A percentile compares a stretch with the other conserved stretches of the same genome.
Evolutionary conservation across 176 grass and related monocot genomes (phyloP).

Genomic region (bread wheat (Triticum aestivum)): DNA sequence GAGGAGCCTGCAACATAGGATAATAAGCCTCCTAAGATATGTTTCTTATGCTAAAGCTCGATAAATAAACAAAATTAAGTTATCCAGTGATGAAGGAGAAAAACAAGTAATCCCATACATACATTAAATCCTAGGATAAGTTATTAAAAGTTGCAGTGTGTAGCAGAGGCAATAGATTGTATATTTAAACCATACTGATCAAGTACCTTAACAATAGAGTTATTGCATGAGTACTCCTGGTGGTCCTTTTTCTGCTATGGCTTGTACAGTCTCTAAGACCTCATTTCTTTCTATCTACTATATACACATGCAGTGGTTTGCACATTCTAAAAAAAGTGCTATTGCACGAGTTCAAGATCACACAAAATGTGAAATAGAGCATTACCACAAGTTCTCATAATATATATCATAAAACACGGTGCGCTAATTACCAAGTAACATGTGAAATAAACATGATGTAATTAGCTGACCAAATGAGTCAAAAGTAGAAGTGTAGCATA

Average conservation of each 20-base stretch:
- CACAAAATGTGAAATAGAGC: neutral
- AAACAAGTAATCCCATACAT: constrained; percentile 14
- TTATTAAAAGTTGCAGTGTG: neutral
- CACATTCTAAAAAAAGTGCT: neutral
- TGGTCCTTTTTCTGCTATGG: neutral
- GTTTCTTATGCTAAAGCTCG: neutral
- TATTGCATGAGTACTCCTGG: neutral
- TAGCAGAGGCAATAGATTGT: neutral
- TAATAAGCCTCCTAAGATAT: constrained; percentile 35
- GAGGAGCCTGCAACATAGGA: constrained; percentile 52
- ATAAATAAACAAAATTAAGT: neutral
- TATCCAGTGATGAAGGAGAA: neutral
- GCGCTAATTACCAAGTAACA: constrained; percentile 12
- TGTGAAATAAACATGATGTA: neutral
- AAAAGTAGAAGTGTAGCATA: neutral
- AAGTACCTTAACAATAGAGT: neutral
- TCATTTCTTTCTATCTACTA: neutral
- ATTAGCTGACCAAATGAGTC: constrained; percentile 4
- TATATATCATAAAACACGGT: neutral
- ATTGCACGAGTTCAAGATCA: neutral
- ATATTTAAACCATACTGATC: neutral
- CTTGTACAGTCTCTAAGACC: neutral
- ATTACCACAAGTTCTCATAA: constrained; percentile 10
- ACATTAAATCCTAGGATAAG: constrained; percentile 10
- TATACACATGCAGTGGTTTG: neutral